phyloP scores from a whole-genome alignment of 176 grass and related monocot genomes.

The Rhipidocladum racemiflorum region DNA sequence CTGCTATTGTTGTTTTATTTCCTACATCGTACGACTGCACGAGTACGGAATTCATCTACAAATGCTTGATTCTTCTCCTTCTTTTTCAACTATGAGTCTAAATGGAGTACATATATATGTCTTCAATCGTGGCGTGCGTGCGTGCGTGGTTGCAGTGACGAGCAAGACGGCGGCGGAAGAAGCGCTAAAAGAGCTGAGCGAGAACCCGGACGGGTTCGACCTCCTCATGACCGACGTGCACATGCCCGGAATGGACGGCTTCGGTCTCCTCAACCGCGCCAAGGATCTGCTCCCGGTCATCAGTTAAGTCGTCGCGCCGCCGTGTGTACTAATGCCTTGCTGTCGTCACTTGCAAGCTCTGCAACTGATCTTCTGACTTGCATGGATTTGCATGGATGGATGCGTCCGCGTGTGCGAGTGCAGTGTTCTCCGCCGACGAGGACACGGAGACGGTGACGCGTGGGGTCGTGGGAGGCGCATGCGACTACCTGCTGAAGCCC shows the following conservation, averaged over 20 bases:
- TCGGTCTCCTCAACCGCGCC: neutral
- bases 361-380: neutral
- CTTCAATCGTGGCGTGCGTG: neutral
- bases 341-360: too few relatives aligned
- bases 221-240: neutral
- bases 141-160: neutral
- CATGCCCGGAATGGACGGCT: neutral
- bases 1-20: neutral
- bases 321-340: too few relatives aligned
- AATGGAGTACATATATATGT: too few relatives aligned
- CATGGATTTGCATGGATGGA: too few relatives aligned
- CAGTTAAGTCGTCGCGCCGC: neutral
- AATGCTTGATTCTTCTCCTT: too few relatives aligned
- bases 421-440: neutral
- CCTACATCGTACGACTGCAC: neutral
- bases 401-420: neutral
- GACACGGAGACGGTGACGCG: neutral
- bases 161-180: neutral
- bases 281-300: neutral
- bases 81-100: too few relatives aligned
- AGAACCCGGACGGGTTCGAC: neutral
- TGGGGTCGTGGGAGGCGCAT: neutral
- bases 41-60: too few relatives aligned
- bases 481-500: neutral
- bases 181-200: neutral